These are phyloP conservation scores for Lathyrus tuberosus DNA, from an alignment of 306 rosid species.

Conservation along the genomic window DNA sequence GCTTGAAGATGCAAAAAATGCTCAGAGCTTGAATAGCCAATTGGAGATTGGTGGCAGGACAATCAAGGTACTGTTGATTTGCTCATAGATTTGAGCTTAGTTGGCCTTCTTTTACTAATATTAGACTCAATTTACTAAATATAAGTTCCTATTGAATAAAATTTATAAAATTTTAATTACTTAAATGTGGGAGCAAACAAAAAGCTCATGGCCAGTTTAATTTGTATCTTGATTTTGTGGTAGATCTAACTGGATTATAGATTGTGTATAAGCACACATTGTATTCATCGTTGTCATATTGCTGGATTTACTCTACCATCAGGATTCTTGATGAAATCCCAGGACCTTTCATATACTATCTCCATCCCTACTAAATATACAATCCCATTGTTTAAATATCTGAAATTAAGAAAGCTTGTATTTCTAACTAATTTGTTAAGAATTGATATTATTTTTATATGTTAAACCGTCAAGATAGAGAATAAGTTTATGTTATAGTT, in stretches of 20 bases:
- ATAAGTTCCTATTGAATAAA: background rate
- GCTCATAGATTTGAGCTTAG: conserved; percentile 27
- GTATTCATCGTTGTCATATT: background rate
- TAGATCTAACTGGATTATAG: conserved; percentile 18
- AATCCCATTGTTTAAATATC: no score
- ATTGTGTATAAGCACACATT: background rate
- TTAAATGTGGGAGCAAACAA: conserved; percentile 18
- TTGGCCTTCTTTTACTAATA: conserved; percentile 15
- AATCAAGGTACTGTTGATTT: conserved; percentile 66
- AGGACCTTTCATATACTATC: no score
- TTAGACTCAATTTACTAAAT: conserved; percentile 14
- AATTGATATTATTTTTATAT: no score
- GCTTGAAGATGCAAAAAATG: conserved; percentile 92
- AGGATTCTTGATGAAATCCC: no score
- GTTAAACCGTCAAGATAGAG: no score
- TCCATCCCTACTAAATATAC: no score
- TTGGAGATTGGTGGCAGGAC: conserved; percentile 87
- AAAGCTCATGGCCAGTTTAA: conserved; percentile 11
- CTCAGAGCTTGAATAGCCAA: conserved; percentile 89
- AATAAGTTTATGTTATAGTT: no score
- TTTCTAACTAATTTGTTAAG: no score
- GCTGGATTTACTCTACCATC: background rate
- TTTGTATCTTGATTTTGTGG: conserved; percentile 21
- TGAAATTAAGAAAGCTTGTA: no score
- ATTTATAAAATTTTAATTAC: background rate